A percentile compares a stretch with the other conserved stretches of the same genome.
Evolutionary conservation across 768 basidiomycete species (phyloP).

Genomic region (Megacollybia marginata): DNA sequence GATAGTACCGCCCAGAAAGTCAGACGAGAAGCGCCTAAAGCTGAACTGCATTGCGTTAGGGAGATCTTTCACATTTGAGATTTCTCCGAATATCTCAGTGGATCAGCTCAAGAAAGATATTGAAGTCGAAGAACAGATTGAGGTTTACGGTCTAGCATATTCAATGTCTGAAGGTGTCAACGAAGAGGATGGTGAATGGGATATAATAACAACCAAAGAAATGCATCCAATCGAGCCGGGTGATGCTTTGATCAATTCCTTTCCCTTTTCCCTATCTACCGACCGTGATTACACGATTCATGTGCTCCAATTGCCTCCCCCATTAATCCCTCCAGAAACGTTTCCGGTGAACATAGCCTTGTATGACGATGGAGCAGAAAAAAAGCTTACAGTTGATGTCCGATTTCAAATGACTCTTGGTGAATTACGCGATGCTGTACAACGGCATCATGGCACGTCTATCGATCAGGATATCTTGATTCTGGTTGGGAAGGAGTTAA

Average conservation of each 20-base stretch:
- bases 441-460: slow-evolving; percentile 2
- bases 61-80: too few species aligned
- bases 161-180: background rate
- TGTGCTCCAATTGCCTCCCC: background rate
- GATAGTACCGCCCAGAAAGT: slow-evolving; percentile 3
- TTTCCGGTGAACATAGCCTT: background rate
- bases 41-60: too few species aligned
- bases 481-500: slow-evolving; percentile 3
- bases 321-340: background rate
- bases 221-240: too few species aligned
- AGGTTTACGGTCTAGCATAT: slow-evolving; percentile 2
- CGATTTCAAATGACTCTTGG: slow-evolving; percentile 2
- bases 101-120: slow-evolving; percentile 6
- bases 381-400: slow-evolving; percentile 1
- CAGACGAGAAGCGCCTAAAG: too few species aligned
- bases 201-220: background rate
- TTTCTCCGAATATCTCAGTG: background rate
- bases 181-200: background rate
- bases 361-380: background rate
- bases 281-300: background rate
- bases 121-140: slow-evolving; percentile 5
- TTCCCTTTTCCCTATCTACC: background rate
- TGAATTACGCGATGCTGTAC: slow-evolving; percentile 4
- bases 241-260: background rate
- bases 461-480: slow-evolving; percentile 4